A percentile compares a stretch with the other conserved stretches of the same genome.
These are phyloP conservation scores for Ceratonia siliqua DNA, from an alignment of 306 rosid genomes.

Conservation along the genomic window DNA sequence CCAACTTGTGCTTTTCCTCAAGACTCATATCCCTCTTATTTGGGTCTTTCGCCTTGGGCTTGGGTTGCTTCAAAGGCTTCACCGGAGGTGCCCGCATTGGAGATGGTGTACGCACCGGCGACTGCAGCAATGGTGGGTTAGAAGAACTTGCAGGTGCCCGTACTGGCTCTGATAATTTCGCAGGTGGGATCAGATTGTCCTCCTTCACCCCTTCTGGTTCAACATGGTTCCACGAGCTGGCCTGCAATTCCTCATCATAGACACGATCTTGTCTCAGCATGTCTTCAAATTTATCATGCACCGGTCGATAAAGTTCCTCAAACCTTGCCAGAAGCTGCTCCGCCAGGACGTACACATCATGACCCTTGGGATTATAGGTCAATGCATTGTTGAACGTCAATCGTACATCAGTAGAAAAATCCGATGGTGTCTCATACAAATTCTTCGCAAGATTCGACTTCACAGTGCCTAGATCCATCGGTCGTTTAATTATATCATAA, in stretches of 20 bases:
- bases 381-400: constrained; percentile 81
- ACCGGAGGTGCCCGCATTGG: constrained; percentile 60
- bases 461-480: constrained; percentile 96
- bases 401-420: constrained; percentile 74
- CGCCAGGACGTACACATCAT: constrained; percentile 63
- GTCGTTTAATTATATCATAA: constrained; percentile 68
- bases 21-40: constrained; percentile 89
- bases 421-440: constrained; percentile 51
- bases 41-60: constrained; percentile 93
- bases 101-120: constrained; percentile 66
- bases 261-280: constrained; percentile 36
- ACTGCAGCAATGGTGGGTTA: constrained; percentile 55
- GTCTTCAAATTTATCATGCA: constrained; percentile 50
- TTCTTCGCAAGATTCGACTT: constrained; percentile 56
- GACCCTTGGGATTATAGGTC: constrained; percentile 84
- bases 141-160: constrained; percentile 55
- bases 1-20: constrained; percentile 91
- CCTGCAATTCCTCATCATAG: constrained; percentile 77
- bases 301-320: constrained; percentile 66
- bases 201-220: constrained; percentile 60
- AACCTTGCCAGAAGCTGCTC: constrained; percentile 62
- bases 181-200: constrained; percentile 32
- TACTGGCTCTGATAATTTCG: constrained; percentile 25
- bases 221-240: constrained; percentile 78
- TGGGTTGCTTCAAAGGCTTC: constrained; percentile 86